A percentile compares a stretch with the other conserved stretches of the same genome.
phyloP scores from a whole-genome alignment of 1,139 yeast species.

The Arxiozyma telluris region DNA sequence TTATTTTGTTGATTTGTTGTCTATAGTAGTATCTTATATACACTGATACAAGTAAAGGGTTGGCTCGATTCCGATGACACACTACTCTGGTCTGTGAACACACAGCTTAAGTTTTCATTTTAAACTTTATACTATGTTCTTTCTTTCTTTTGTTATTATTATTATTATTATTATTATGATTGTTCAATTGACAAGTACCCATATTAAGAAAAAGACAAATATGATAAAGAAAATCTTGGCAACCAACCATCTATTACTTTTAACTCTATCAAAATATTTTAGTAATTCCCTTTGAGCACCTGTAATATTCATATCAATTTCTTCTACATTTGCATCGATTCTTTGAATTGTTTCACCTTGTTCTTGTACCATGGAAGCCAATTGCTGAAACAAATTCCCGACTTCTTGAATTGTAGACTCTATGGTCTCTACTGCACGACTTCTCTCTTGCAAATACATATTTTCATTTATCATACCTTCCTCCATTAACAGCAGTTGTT shows the following conservation, averaged over 20 bases:
- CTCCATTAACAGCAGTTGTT: conserved; percentile 62
- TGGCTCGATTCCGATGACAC: too few species aligned
- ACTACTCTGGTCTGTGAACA: not conserved
- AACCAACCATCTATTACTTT: conserved; percentile 88
- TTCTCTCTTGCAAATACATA: conserved; percentile 73
- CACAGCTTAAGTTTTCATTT: not conserved
- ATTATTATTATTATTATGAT: conserved; percentile 5
- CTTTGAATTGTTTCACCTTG: conserved; percentile 95
- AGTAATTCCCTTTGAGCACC: conserved; percentile 94
- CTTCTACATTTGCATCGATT: conserved; percentile 92
- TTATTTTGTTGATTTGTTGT: not conserved
- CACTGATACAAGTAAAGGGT: too few species aligned
- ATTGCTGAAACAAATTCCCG: conserved; percentile 86
- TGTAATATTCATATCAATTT: conserved; percentile 73
- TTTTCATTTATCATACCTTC: conserved; percentile 43
- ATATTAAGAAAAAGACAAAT: conserved; percentile 62
- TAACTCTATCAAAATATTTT: conserved; percentile 80
- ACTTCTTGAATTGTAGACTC: conserved; percentile 95
- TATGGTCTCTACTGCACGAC: conserved; percentile 87
- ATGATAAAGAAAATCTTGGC: conserved; percentile 83
- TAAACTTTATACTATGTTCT: not conserved
- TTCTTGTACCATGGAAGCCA: conserved; percentile 96
- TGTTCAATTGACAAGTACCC: conserved; percentile 64
- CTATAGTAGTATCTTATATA: too few species aligned
- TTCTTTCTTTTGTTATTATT: not conserved